phyloP scores from a whole-genome alignment of 2,329 filamentous ascomycete species.

The Xylaria multiplex region DNA sequence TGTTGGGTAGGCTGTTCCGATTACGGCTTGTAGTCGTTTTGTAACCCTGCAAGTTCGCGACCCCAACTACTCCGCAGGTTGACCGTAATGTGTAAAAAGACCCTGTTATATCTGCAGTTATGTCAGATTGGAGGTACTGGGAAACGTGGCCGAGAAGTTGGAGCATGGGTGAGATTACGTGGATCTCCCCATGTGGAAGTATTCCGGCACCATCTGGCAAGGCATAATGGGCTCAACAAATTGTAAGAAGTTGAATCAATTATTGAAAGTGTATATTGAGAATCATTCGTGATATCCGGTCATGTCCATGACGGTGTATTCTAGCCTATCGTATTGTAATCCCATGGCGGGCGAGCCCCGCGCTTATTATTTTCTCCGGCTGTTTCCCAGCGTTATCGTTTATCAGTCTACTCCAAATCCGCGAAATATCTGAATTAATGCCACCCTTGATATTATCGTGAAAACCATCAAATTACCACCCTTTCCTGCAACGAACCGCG shows the following conservation, averaged over 20 bases:
- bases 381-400: neutral
- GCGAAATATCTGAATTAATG: neutral
- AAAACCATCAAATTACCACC: constrained; percentile 5
- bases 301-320: neutral
- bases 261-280: constrained; percentile 8
- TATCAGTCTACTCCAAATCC: neutral
- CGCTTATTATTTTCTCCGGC: neutral
- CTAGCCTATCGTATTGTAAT: neutral
- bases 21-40: neutral
- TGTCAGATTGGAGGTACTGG: too few species aligned
- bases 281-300: neutral
- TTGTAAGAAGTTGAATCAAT: neutral
- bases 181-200: neutral
- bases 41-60: neutral
- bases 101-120: neutral
- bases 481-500: neutral
- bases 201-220: neutral
- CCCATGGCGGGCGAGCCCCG: neutral
- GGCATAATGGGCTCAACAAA: neutral
- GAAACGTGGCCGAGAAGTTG: neutral
- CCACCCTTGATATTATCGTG: neutral
- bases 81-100: neutral
- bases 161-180: neutral
- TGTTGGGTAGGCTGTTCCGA: constrained; percentile 10
- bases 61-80: constrained; percentile 12